These are phyloP conservation scores for Psilocybe subaeruginosa DNA, from an alignment of 768 basidiomycete species.

Conservation along the genomic window DNA sequence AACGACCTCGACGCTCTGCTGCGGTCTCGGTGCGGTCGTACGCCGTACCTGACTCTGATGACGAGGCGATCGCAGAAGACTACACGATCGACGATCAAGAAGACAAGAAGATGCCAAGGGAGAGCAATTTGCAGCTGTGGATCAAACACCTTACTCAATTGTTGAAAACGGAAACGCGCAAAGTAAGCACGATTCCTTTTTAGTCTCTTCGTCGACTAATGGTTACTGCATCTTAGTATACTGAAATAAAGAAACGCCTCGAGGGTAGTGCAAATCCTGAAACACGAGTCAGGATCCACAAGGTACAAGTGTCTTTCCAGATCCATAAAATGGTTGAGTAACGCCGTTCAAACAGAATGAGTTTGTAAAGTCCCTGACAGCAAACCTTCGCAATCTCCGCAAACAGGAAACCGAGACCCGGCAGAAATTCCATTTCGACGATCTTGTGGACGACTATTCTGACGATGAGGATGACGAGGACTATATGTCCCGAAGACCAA, in stretches of 20 bases:
- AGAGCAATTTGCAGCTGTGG: conserved; percentile 63
- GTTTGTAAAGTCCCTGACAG: conserved; percentile 64
- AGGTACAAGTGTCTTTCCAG: conserved; percentile 40
- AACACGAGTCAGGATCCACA: conserved; percentile 53
- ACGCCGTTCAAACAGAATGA: conserved; percentile 49
- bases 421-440: conserved; percentile 30
- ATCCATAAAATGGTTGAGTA: background rate
- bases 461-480: conserved; percentile 61
- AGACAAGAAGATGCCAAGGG: conserved; percentile 37
- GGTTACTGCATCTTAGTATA: conserved; percentile 46
- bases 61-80: conserved; percentile 52
- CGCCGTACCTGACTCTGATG: conserved; percentile 70
- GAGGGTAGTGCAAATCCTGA: conserved; percentile 48
- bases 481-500: conserved; percentile 37
- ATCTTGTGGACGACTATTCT: conserved; percentile 39
- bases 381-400: conserved; percentile 63
- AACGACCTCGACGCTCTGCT: conserved; percentile 63
- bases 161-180: conserved; percentile 68
- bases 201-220: background rate
- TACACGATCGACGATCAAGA: conserved; percentile 34
- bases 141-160: conserved; percentile 65
- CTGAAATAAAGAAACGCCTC: conserved; percentile 59
- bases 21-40: conserved; percentile 60
- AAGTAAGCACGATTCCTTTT: conserved; percentile 46
- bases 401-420: conserved; percentile 59